phyloP scores from a whole-genome alignment of 306 rosid genomes.

The Oxytropis ochrocephala region DNA sequence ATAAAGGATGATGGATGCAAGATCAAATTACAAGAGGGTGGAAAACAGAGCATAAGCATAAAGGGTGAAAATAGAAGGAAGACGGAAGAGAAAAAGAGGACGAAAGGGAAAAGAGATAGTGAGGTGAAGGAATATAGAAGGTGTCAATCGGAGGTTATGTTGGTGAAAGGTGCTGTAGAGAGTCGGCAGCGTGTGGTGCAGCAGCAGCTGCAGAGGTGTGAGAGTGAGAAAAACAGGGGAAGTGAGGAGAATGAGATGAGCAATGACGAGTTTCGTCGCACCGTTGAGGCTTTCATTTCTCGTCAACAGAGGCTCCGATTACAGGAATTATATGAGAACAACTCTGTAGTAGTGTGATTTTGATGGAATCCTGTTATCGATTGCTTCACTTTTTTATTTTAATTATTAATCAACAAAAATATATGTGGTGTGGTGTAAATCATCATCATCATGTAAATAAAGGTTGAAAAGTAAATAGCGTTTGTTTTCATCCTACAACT shows the following conservation, averaged over 20 bases:
- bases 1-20: neutral
- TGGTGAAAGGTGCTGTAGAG: constrained; percentile 7
- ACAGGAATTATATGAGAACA: constrained; percentile 18
- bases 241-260: constrained; percentile 57
- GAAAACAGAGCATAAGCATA: neutral
- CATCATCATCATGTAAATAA: too few relatives aligned
- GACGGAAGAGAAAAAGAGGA: neutral
- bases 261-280: constrained; percentile 63
- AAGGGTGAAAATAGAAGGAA: neutral
- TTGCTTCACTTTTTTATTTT: too few relatives aligned
- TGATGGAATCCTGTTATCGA: too few relatives aligned
- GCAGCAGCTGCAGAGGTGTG: constrained; percentile 27
- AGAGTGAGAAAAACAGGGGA: constrained; percentile 39
- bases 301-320: constrained; percentile 63
- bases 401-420: too few relatives aligned
- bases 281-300: constrained; percentile 79
- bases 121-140: constrained; percentile 35
- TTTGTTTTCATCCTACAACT: too few relatives aligned
- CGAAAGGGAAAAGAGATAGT: neutral
- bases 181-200: neutral
- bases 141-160: constrained; percentile 36
- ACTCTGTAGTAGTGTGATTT: too few relatives aligned
- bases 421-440: too few relatives aligned
- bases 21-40: neutral
- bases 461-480: too few relatives aligned